Base-by-base conservation (phyloP, 1,139 yeast genomes). In the Blastobotrys persicus region DNA sequence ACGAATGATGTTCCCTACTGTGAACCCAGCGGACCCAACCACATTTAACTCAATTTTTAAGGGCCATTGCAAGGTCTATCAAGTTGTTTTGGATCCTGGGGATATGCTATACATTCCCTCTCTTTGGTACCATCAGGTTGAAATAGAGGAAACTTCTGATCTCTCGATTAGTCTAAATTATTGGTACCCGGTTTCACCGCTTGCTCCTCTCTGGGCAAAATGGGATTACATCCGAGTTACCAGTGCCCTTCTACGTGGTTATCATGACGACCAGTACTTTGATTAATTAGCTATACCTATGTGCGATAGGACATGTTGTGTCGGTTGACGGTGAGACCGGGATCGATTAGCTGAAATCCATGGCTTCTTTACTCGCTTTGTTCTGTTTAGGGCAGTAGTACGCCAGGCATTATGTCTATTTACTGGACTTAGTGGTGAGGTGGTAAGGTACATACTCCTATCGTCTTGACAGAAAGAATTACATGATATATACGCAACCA, bases 41-140 rank as follows among this genome's bases (percentile, higher is more conserved):
- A 52, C 59, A 3, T 48, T 44, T 31, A 51, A 59, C 45, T 41
- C 44, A 14, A 40, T 61, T 12, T 59, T 47, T 47, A 42, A 43
- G 9, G 44, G 43, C 26, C 55, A 63, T 47, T 56, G 61, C 28
- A 54, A 55, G 28, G 60, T 59, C 19, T 65, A 60, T 47, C 54
- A 56, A 12, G 69, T 70, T 7, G 61, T 55, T 32, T 48, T 70
- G 20, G 48, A 55, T 4, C 68, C 72, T 0, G 74, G 74, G 4
- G 72, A 71, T 46, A 61, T 65, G 44, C 61, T 71, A 33, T 71
- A 64, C 50, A 55, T 71, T 16, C 75, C 75, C 1, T 70, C 74
- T 2, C 57, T 71, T 42, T 71, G 75, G 75, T 71, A 69, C 52
- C 75, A 71, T 46, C 71, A 70, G 54, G 59, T 68, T 1, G 59